phyloP scores from a whole-genome alignment of 129 eudicot species.

The Calendula officinalis region DNA sequence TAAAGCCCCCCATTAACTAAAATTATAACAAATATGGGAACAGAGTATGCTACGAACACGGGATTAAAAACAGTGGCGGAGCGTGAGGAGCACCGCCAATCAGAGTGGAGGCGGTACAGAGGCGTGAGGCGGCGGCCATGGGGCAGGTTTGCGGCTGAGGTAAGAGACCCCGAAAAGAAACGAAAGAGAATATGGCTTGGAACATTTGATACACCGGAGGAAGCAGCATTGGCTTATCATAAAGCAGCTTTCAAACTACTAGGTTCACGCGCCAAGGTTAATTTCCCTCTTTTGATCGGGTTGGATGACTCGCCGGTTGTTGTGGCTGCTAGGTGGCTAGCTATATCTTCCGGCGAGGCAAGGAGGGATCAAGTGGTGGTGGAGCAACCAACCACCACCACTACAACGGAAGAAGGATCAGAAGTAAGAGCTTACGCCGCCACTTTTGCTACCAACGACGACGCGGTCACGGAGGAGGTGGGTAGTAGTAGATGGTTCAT shows the following conservation, averaged over 20 bases:
- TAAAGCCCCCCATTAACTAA: not conserved
- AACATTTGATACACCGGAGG: slow-evolving; percentile 29
- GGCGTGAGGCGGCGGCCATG: slow-evolving; percentile 39
- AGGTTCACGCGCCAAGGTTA: slow-evolving; percentile 38
- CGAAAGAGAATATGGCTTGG: slow-evolving; percentile 36
- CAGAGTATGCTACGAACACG: not conserved
- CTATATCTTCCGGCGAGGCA: slow-evolving; percentile 4
- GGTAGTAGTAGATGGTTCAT: not conserved
- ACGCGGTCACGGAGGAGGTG: too few relatives aligned
- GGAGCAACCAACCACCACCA: slow-evolving; percentile 8
- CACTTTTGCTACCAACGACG: not conserved
- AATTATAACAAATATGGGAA: slow-evolving; percentile 10
- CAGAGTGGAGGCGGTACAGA: slow-evolving; percentile 28
- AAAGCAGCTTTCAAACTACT: slow-evolving; percentile 35
- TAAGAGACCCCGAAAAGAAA: slow-evolving; percentile 30
- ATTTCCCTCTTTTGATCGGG: slow-evolving; percentile 31
- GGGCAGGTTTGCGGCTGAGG: slow-evolving; percentile 38
- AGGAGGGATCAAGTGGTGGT: not conserved
- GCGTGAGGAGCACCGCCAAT: not conserved
- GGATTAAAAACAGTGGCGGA: not conserved
- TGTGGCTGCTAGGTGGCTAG: slow-evolving; percentile 3
- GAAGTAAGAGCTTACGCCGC: not conserved
- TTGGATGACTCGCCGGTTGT: slow-evolving; percentile 12
- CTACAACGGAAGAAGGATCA: slow-evolving; percentile 2
- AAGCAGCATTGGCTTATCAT: slow-evolving; percentile 35